Conservation (phyloP, 192 early-diverging fungal species). For the Umbelopsis sp. region DNA sequence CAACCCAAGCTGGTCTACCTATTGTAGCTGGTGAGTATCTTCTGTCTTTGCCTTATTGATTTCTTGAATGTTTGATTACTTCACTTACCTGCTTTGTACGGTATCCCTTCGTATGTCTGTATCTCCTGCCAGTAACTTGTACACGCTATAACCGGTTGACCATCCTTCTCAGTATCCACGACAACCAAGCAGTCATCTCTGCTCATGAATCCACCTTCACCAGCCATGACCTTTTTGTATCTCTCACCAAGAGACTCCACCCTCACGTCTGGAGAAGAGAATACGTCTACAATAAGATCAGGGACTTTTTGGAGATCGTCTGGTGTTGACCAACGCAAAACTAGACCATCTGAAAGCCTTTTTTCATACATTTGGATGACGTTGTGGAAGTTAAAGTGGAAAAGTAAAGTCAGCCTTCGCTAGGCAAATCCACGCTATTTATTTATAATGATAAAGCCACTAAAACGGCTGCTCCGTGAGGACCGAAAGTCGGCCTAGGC, state of each 20-base stretch:
- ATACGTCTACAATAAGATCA: background rate
- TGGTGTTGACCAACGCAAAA: background rate
- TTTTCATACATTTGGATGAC: background rate
- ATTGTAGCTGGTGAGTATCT: background rate
- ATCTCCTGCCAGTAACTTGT: constrained; percentile 11
- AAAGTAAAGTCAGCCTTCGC: too few relatives aligned
- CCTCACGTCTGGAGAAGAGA: background rate
- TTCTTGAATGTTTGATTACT: background rate
- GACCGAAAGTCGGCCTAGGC: too few relatives aligned
- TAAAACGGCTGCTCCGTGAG: too few relatives aligned
- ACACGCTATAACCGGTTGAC: background rate
- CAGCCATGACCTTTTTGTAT: background rate
- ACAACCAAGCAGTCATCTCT: background rate
- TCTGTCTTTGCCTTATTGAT: background rate
- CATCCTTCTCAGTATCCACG: background rate
- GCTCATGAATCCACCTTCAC: background rate
- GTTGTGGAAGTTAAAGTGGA: background rate
- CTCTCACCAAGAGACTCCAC: background rate
- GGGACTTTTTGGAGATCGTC: background rate
- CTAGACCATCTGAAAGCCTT: background rate
- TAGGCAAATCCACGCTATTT: too few relatives aligned
- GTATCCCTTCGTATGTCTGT: constrained; percentile 5
- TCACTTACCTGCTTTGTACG: background rate
- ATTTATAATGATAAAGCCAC: too few relatives aligned
- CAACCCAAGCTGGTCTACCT: constrained; percentile 14